Evolutionary conservation across 148 eudicot genomes (phyloP).

Genomic region (Salicornia ramosissima): DNA sequence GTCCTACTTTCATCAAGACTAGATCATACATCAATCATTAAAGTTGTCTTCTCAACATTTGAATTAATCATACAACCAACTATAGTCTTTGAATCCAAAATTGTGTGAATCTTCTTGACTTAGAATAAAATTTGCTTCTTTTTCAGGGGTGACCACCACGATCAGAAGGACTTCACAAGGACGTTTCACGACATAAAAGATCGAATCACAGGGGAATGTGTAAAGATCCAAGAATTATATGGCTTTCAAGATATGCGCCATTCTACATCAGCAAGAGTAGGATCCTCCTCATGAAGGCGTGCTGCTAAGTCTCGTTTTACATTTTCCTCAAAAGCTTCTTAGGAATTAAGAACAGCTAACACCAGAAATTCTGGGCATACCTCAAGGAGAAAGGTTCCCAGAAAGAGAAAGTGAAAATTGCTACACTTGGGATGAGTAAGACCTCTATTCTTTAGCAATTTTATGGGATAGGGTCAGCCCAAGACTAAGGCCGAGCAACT

Average conservation of each 20-base stretch:
- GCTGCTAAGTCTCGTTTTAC: no score
- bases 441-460: no score
- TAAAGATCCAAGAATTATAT: conserved; percentile 19
- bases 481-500: no score
- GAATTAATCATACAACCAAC: conserved; percentile 20
- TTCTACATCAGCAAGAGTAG: conserved; percentile 22
- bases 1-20: conserved; percentile 24
- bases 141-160: conserved; percentile 19
- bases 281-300: no score
- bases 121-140: not conserved
- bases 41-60: not conserved
- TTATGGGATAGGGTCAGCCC: no score
- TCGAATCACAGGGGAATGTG: conserved; percentile 4
- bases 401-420: no score
- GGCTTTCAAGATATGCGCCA: conserved; percentile 25
- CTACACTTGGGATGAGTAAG: no score
- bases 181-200: conserved; percentile 21
- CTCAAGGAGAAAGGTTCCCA: no score
- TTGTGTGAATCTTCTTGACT: conserved; percentile 26
- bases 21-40: not conserved
- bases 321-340: no score
- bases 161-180: conserved; percentile 27
- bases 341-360: no score
- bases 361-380: no score
- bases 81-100: conserved; percentile 24